Evolutionary conservation across 2,329 filamentous ascomycete species (phyloP).

Genomic region (Xylariaceae sp.): DNA sequence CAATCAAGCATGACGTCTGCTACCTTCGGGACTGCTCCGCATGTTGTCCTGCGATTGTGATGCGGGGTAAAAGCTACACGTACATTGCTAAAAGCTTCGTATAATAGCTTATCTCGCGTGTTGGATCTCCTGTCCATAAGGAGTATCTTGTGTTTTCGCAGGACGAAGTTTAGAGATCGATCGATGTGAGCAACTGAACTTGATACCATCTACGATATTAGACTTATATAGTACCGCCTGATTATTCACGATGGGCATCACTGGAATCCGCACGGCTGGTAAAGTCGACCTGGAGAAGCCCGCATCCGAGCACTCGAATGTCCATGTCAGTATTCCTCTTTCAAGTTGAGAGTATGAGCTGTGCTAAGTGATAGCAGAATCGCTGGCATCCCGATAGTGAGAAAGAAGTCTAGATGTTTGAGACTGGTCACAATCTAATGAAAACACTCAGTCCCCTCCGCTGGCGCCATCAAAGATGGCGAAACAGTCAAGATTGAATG

Average conservation of each 20-base stretch:
- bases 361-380: constrained; percentile 53
- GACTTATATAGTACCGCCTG: too few relatives aligned
- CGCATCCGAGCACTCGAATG: constrained; percentile 61
- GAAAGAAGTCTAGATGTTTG: constrained; percentile 13
- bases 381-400: constrained; percentile 89
- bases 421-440: constrained; percentile 3
- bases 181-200: too few relatives aligned
- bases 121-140: too few relatives aligned
- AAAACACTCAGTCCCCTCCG: constrained; percentile 60
- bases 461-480: constrained; percentile 69
- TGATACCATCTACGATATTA: too few relatives aligned
- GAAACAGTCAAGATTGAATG: constrained; percentile 95
- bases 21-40: constrained; percentile 1
- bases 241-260: constrained; percentile 29
- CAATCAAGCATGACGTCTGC: background rate
- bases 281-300: constrained; percentile 71
- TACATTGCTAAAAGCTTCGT: too few relatives aligned
- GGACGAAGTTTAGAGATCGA: too few relatives aligned
- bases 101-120: too few relatives aligned
- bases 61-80: background rate
- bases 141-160: too few relatives aligned
- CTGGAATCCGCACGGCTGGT: constrained; percentile 63
- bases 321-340: constrained; percentile 60
- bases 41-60: background rate
- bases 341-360: background rate